These are phyloP conservation scores for Colletotrichum australisinense DNA, from an alignment of 2,329 filamentous ascomycete genomes.

Conservation along the genomic window DNA sequence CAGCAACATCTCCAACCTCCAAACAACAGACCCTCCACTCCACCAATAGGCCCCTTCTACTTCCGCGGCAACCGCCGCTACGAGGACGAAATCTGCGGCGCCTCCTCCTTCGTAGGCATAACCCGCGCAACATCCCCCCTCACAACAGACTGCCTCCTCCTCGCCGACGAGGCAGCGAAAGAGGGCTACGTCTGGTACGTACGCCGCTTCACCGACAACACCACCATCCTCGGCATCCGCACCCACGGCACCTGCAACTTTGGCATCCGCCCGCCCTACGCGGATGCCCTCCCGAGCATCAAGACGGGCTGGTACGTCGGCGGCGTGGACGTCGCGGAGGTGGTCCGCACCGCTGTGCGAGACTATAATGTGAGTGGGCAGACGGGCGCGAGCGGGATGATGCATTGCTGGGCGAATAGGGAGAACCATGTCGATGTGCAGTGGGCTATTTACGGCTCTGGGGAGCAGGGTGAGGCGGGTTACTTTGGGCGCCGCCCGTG, in stretches of 20 bases:
- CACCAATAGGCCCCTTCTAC: background rate
- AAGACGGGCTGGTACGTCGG: constrained; percentile 13
- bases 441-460: constrained; percentile 7
- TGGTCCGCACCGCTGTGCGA: background rate
- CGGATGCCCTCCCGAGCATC: background rate
- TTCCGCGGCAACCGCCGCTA: background rate
- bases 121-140: constrained; percentile 10
- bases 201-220: constrained; percentile 12
- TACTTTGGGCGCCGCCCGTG: constrained; percentile 10
- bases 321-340: constrained; percentile 3
- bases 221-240: constrained; percentile 5
- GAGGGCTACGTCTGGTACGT: background rate
- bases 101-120: constrained; percentile 9
- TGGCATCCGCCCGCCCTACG: constrained; percentile 14
- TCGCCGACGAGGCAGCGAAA: background rate
- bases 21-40: background rate
- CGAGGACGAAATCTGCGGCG: background rate
- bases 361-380: background rate
- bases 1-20: no score
- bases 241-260: constrained; percentile 10
- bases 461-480: constrained; percentile 5
- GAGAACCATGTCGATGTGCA: constrained; percentile 7
- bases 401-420: constrained; percentile 6
- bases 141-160: background rate
- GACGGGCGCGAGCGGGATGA: constrained; percentile 17